phyloP scores from a whole-genome alignment of 2,329 filamentous ascomycete genomes.

The Xylariaceae sp. region DNA sequence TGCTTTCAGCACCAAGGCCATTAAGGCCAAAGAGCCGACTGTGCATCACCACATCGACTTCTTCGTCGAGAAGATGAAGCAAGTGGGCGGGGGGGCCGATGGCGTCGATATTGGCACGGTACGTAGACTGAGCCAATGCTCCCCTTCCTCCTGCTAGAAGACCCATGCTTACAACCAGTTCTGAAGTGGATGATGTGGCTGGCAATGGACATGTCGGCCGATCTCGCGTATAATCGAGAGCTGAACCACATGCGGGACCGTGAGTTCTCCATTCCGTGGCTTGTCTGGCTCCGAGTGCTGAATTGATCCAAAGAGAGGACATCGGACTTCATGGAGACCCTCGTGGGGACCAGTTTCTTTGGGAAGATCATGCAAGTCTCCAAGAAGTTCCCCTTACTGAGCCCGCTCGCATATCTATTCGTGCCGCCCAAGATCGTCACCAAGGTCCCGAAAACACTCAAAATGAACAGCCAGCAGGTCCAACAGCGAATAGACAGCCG shows the following conservation, averaged over 20 bases:
- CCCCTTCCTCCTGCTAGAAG: too few species aligned
- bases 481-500: constrained; percentile 11
- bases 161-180: too few species aligned
- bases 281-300: too few species aligned
- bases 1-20: constrained; percentile 10
- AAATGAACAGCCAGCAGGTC: constrained; percentile 10
- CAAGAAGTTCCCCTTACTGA: constrained; percentile 10
- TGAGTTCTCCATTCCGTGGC: constrained; percentile 1
- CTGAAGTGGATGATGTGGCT: constrained; percentile 8
- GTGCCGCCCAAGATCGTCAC: constrained; percentile 3
- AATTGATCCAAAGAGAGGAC: constrained; percentile 1
- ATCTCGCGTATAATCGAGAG: constrained; percentile 14
- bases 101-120: constrained; percentile 5
- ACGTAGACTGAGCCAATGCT: too few species aligned
- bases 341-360: constrained; percentile 7
- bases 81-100: constrained; percentile 1
- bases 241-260: constrained; percentile 11
- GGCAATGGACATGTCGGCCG: constrained; percentile 10
- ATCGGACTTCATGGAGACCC: constrained; percentile 8
- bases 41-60: constrained; percentile 11
- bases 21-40: constrained; percentile 10
- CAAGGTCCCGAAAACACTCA: constrained; percentile 5
- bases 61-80: constrained; percentile 10
- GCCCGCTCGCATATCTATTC: constrained; percentile 3
- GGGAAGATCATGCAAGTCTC: constrained; percentile 9